Conservation (phyloP, 164 flowering plant species). For the Piper betle region DNA sequence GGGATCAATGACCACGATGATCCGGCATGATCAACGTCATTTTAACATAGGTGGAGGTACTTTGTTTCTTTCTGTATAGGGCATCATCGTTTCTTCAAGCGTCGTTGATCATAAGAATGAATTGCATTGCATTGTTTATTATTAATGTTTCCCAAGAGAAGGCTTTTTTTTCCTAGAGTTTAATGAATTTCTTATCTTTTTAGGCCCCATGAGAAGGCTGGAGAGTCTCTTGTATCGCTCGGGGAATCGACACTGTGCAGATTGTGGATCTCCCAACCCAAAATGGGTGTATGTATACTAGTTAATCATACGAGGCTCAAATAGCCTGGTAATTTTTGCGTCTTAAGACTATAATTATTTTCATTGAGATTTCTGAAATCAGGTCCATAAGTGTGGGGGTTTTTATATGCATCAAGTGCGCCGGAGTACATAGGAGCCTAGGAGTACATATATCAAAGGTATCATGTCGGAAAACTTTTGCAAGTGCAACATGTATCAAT, state of each 20-base stretch:
- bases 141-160: neutral
- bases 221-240: conserved; percentile 35
- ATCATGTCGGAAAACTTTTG: neutral
- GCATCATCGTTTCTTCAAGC: too few relatives aligned
- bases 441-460: conserved; percentile 95
- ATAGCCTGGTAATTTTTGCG: too few relatives aligned
- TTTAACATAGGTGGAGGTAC: too few relatives aligned
- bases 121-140: too few relatives aligned
- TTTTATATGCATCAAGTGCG: conserved; percentile 87
- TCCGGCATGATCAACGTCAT: too few relatives aligned
- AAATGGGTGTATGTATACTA: conserved; percentile 95
- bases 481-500: neutral
- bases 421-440: conserved; percentile 91
- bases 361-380: conserved; percentile 15
- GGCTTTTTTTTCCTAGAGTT: neutral
- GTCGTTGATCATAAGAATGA: too few relatives aligned
- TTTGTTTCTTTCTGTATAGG: too few relatives aligned
- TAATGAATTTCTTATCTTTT: neutral
- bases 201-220: conserved; percentile 49
- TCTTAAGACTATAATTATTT: too few relatives aligned
- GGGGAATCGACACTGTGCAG: conserved; percentile 71
- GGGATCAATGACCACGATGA: too few relatives aligned
- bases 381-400: conserved; percentile 71
- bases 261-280: conserved; percentile 89
- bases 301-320: too few relatives aligned